Base-by-base conservation (phyloP, 2,329 filamentous ascomycete genomes). In the Coccinonectria pachysandricola region DNA sequence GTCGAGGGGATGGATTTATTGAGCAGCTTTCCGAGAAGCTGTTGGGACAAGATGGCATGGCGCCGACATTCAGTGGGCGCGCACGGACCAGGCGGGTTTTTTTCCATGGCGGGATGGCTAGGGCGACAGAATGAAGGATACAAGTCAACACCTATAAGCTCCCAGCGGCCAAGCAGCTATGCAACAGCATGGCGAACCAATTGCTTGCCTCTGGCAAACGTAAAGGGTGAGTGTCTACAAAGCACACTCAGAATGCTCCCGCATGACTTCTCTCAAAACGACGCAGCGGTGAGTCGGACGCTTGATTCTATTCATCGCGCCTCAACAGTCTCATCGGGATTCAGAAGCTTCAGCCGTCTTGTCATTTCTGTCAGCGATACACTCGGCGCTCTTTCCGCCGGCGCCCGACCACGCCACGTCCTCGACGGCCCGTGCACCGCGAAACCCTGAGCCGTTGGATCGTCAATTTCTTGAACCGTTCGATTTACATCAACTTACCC, bases 41-140 rank as follows among this genome's bases (percentile, higher is more conserved):
- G 50, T 54, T 53, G 51, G 49, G 47, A n/a, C n/a, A n/a, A n/a
- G n/a, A n/a, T n/a, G n/a, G n/a, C n/a, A 39, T 46, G 27, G 31
- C 35, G 42, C 46, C 46, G 43, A 42, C 39, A 36, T 23, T 37
- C 34, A 40, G 37, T 39, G 42, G 46, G 31, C 25, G 40, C 30
- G 42, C 37, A 48, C 41, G 40, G 40, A 31, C 34, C 35, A 44
- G 22, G 27, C 17, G 27, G 19, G 52, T 48, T 43, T 52, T 50
- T 51, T 50, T n/a, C n/a, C n/a, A n/a, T n/a, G 42, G 41, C 42
- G 40, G 42, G 41, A 37, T 34, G 12, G 20, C 17, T 23, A 23
- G 20, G 28, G 16, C 12, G 15, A 34, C 27, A 35, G 22, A 42
- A 30, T 20, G 23, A 12, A 21, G 11, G 7, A 22, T 7, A 9